These are phyloP conservation scores for Orbilia blumenaviensis DNA, from an alignment of 2,329 filamentous ascomycete species.

Conservation along the genomic window DNA sequence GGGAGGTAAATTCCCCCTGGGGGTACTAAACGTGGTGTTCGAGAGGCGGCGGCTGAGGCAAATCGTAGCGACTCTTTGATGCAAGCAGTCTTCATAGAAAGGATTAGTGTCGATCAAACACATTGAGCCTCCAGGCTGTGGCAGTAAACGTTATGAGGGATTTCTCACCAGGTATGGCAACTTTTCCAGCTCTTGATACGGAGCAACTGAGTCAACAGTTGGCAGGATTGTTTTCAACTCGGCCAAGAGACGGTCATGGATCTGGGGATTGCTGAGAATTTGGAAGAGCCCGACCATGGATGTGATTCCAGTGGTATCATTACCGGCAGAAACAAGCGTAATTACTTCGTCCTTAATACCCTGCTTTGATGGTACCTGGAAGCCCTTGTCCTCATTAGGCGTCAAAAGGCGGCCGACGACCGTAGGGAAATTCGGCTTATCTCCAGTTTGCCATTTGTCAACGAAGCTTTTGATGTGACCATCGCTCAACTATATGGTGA, in stretches of 20 bases:
- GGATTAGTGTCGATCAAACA: neutral
- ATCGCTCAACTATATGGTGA: neutral
- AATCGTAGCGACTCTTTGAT: constrained; percentile 16
- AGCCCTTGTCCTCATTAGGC: constrained; percentile 25
- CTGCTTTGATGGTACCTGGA: constrained; percentile 47
- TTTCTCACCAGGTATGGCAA: constrained; percentile 61
- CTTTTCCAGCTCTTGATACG: constrained; percentile 60
- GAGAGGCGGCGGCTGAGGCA: constrained; percentile 24
- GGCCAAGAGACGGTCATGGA: constrained; percentile 55
- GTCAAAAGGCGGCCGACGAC: constrained; percentile 19
- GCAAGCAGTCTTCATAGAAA: constrained; percentile 1
- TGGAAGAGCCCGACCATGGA: constrained; percentile 59
- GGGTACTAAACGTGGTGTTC: constrained; percentile 38
- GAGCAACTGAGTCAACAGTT: constrained; percentile 52
- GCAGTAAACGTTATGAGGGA: constrained; percentile 4
- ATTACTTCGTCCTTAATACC: constrained; percentile 62
- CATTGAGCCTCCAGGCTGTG: neutral
- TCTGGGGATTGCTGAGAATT: constrained; percentile 58
- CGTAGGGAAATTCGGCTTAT: constrained; percentile 22
- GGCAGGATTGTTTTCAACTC: constrained; percentile 58
- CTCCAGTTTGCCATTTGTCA: constrained; percentile 7
- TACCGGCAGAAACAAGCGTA: constrained; percentile 61
- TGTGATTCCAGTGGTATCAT: constrained; percentile 60
- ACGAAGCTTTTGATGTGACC: constrained; percentile 15
- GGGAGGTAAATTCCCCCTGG: constrained; percentile 30